Evolutionary conservation across 164 flowering plant species (phyloP).

Genomic region (Stephania cephalantha): DNA sequence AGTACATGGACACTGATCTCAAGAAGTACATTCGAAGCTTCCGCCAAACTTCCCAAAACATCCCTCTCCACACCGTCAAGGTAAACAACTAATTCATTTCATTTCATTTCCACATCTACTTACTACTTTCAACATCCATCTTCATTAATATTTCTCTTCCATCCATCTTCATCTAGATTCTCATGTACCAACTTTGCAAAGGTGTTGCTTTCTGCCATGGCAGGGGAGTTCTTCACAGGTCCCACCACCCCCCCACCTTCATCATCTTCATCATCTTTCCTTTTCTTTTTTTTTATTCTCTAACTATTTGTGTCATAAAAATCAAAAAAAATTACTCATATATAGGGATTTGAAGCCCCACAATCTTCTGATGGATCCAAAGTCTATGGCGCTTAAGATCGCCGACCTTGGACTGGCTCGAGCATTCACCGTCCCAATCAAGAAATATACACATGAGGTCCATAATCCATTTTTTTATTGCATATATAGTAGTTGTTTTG

Average conservation of each 20-base stretch:
- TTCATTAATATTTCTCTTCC: not conserved
- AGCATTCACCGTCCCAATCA: constrained; percentile 69
- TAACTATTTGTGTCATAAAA: too few relatives aligned
- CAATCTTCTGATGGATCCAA: constrained; percentile 85
- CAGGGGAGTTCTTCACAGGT: constrained; percentile 89
- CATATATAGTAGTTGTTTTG: too few relatives aligned
- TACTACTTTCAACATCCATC: not conserved
- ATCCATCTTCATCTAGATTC: constrained; percentile 28
- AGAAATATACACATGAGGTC: constrained; percentile 97
- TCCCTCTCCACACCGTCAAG: constrained; percentile 53
- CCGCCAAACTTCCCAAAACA: constrained; percentile 43
- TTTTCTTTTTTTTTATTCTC: too few relatives aligned
- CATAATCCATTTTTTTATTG: not conserved
- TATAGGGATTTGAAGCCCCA: constrained; percentile 92
- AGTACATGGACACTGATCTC: constrained; percentile 90
- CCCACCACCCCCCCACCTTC: too few relatives aligned
- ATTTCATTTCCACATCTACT: too few relatives aligned
- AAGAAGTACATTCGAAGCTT: constrained; percentile 76
- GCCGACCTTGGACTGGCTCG: constrained; percentile 95
- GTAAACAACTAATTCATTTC: constrained; percentile 17
- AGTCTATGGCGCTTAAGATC: constrained; percentile 68
- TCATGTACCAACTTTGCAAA: constrained; percentile 95
- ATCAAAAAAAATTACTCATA: too few relatives aligned
- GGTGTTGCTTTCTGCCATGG: constrained; percentile 94
- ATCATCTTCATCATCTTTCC: too few relatives aligned